A percentile compares a stretch with the other conserved stretches of the same genome.
phyloP scores from a whole-genome alignment of 371 early-diverging fungal genomes.

The Apophysomyces elegans region DNA sequence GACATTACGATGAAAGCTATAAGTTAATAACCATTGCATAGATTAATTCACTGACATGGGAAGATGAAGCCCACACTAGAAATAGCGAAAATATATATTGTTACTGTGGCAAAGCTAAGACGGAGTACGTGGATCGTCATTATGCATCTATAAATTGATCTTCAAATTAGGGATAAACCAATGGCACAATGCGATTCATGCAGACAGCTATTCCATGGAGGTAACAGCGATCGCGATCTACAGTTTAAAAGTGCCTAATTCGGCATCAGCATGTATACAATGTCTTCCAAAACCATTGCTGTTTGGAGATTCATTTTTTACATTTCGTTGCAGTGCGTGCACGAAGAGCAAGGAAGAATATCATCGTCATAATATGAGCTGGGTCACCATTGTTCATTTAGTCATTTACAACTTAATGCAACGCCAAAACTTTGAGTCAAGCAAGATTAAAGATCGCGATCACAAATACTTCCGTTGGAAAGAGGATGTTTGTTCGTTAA shows the following conservation, averaged over 20 bases:
- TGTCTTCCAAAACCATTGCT: constrained; percentile 56
- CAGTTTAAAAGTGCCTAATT: neutral
- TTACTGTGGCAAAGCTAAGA: constrained; percentile 61
- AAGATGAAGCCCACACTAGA: constrained; percentile 22
- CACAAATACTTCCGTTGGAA: constrained; percentile 80
- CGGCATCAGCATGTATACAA: constrained; percentile 41
- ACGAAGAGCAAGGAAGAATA: constrained; percentile 58
- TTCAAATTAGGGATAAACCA: constrained; percentile 41
- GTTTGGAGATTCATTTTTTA: constrained; percentile 68
- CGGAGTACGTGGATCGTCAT: constrained; percentile 21
- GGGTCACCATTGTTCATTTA: constrained; percentile 77
- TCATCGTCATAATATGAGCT: constrained; percentile 66
- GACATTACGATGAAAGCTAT: neutral
- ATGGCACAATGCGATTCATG: constrained; percentile 62
- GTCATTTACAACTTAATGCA: constrained; percentile 74
- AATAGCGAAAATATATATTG: constrained; percentile 64
- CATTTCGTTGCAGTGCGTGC: constrained; percentile 71
- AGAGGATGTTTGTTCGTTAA: constrained; percentile 81
- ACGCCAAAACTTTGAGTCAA: constrained; percentile 30
- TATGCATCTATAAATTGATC: neutral
- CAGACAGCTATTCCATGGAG: constrained; percentile 62
- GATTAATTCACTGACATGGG: constrained; percentile 23
- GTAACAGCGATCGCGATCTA: constrained; percentile 28
- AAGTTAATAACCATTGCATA: neutral
- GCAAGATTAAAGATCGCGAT: constrained; percentile 50